Evolutionary conservation across 2,329 filamentous ascomycete genomes (phyloP).

Genomic region (Byssochlamys sp.): DNA sequence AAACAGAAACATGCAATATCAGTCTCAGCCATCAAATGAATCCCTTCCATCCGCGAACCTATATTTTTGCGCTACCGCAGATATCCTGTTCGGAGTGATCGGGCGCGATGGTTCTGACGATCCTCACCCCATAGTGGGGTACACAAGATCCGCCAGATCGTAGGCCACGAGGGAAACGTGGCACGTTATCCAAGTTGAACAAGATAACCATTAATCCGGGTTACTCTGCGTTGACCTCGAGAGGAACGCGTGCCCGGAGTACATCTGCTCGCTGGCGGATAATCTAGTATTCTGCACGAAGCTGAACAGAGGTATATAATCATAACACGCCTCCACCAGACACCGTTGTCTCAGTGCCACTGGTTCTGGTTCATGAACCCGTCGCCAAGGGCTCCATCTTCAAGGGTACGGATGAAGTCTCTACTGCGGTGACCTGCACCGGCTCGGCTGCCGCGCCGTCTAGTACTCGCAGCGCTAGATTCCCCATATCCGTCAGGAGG

Average conservation of each 20-base stretch:
- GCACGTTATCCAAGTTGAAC: constrained; percentile 5
- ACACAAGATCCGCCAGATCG: not conserved
- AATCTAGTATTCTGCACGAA: constrained; percentile 4
- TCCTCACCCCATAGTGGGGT: not conserved
- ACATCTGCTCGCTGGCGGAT: constrained; percentile 8
- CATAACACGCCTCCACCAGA: not conserved
- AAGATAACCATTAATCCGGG: constrained; percentile 9
- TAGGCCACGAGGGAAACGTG: not conserved
- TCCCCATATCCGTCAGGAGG: constrained; percentile 72
- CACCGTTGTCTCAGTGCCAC: constrained; percentile 47
- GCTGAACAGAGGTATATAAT: not conserved
- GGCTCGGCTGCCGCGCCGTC: constrained; percentile 66
- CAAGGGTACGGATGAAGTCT: constrained; percentile 88
- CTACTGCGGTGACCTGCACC: constrained; percentile 49
- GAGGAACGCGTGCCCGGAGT: constrained; percentile 9
- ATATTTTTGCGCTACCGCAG: not conserved
- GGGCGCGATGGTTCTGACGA: not conserved
- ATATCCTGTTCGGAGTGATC: not conserved
- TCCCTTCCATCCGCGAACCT: not conserved
- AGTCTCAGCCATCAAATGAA: not conserved
- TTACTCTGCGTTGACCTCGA: constrained; percentile 8
- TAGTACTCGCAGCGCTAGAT: constrained; percentile 53
- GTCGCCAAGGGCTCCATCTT: constrained; percentile 88
- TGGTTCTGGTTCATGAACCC: constrained; percentile 72
- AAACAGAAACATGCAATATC: not conserved